Evolutionary conservation across 2,329 filamentous ascomycete genomes (phyloP), one percentile per base, ranked within the genome.

Genomic region (Didymella pinodella): DNA sequence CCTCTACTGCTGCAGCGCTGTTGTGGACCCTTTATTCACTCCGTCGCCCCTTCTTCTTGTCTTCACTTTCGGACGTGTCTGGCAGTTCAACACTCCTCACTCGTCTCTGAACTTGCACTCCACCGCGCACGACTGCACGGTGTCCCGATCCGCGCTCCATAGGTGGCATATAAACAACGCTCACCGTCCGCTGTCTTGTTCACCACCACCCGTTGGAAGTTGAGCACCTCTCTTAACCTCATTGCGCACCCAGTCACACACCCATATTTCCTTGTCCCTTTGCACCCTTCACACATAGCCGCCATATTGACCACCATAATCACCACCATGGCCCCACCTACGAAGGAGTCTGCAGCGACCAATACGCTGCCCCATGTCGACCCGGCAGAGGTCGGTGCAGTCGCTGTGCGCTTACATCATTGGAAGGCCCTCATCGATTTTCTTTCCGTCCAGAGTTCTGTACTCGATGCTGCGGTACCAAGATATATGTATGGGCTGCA

Each of bases 381-480:
- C 4, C 11, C 29, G 16, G 32, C 32, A 34, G 32, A 16, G 12
- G 7, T 34, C 11, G 11, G 11, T 25, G 38, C 26, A 12, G 16
- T 51, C 26, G n/a, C 48, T 3, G 48, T 51, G 18, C 48, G 48
- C 38, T 38, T 26, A 31, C 38, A 51, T 22, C n/a, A 51, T 25
- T 41, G 26, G 36, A n/a, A 38, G 14, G 38, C 48, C 6, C 43
- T 44, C 18, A 7, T 43, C 16, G 7, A 18, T 8, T 51, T 51
- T 38, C 31, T 51, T 14, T 11, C n/a, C 20, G 8, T 32, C 11
- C 48, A 51, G 16, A 28, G n/a, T 38, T 32, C 5, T 25, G 48
- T 43, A 16, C 36, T 32, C 16, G 6, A 43, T n/a, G 28, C 38
- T 22, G 48, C 38, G 6, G 28, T 43, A 8, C 48, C 48, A 4